phyloP scores from a whole-genome alignment of 2,329 filamentous ascomycete genomes.

The Beauveria asiatica region DNA sequence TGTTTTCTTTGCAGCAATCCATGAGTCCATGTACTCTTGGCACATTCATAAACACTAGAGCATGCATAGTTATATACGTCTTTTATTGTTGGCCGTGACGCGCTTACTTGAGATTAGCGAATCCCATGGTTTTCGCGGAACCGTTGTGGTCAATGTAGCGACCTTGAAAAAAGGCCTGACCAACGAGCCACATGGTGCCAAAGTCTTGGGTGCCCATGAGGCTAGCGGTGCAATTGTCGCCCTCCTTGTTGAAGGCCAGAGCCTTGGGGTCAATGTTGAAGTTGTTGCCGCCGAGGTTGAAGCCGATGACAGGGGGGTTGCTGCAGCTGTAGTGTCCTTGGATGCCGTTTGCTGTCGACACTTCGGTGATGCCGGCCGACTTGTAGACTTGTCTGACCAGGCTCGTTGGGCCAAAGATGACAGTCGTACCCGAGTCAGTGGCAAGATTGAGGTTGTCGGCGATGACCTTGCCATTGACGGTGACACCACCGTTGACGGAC shows the following conservation, averaged over 20 bases:
- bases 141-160: conserved; percentile 17
- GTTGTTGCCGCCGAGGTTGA: conserved; percentile 12
- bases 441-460: conserved; percentile 1
- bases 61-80: background rate
- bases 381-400: conserved; percentile 12
- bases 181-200: conserved; percentile 15
- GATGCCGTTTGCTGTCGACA: conserved; percentile 9
- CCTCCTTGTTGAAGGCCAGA: conserved; percentile 12
- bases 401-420: conserved; percentile 14
- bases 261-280: conserved; percentile 15
- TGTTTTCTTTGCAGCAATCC: background rate
- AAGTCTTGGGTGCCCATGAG: conserved; percentile 12
- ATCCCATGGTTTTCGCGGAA: conserved; percentile 11
- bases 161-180: conserved; percentile 18
- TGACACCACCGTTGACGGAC: conserved; percentile 12
- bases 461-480: conserved; percentile 10
- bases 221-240: conserved; percentile 16
- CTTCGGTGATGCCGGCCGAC: conserved; percentile 12
- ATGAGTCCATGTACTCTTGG: background rate
- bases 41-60: background rate
- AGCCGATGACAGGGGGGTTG: conserved; percentile 13
- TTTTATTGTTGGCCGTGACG: background rate
- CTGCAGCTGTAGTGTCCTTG: conserved; percentile 15
- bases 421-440: conserved; percentile 15
- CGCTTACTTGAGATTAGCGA: conserved; percentile 15